Evolutionary conservation across 148 eudicot genomes (phyloP), one percentile per base, ranked within the genome.

Genomic region (Limonium bicolor): DNA sequence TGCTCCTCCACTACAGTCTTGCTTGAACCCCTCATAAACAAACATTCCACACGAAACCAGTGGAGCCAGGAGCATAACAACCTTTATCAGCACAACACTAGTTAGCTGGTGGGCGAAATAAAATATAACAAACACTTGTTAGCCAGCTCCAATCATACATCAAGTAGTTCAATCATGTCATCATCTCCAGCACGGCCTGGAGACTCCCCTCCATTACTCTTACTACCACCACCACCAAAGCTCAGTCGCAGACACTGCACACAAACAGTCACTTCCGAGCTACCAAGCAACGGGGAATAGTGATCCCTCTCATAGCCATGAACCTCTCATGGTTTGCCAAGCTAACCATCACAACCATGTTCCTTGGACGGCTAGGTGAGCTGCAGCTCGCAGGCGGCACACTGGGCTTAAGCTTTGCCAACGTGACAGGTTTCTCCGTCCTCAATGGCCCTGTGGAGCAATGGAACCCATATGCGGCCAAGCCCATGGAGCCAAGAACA

Each of bases 391-490:
- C 88, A 9, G 85, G 94, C 7, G 88, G 76, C 20, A 55, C 88
- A 0, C 79, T 79, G 0, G 94, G 81, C 25, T 71, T 76, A 64
- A 79, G 70, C 55, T 78, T 83, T 5, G 87, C 84, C 0, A 83
- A 83, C 48, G 87, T 83, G 43, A 79, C 84, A 10, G 94, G 94
- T 22, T 83, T 72, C 45, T 72, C 94, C 0, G 71, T 83, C 39
- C 35, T 83, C 50, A 71, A 53, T 3, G 94, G 3, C 62, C 79
- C 22, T 73, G 66, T 48, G 76, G 70, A 18, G 94, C 84, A 31
- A 83, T 83, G 94, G 88, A 83, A 27, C 87, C 84, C 8, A 73
- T 79, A 21, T 83, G 94, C 56, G 94, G 94, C n/a, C 94, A 83
- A 26, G 94, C 94, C 6, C 73, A 58, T 50, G 94, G 88, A 6